Evolutionary conservation across 2,329 filamentous ascomycete species (phyloP).

Genomic region (Aspergillus oerlinghausenensis): DNA sequence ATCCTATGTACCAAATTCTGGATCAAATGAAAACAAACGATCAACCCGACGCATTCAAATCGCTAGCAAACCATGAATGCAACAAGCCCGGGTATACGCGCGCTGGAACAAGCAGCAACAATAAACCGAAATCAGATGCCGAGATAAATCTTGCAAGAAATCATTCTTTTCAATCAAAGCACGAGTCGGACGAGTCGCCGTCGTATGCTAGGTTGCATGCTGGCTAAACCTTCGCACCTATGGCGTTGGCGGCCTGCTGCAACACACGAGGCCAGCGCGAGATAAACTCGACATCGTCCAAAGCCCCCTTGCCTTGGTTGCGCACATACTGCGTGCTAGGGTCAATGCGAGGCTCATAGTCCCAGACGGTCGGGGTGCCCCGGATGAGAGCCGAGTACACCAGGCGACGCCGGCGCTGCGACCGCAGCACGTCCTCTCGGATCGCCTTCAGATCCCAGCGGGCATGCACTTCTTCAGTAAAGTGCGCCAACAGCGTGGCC

Average conservation of each 20-base stretch:
- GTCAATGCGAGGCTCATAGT: slow-evolving; percentile 64
- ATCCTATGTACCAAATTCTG: slow-evolving; percentile 5
- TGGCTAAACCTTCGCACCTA: slow-evolving; percentile 10
- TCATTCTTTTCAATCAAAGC: not conserved
- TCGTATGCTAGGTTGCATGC: not conserved
- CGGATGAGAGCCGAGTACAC: slow-evolving; percentile 75
- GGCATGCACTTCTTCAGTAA: slow-evolving; percentile 65
- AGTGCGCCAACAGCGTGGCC: slow-evolving; percentile 54
- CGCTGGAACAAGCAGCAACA: not conserved
- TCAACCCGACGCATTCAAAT: not conserved
- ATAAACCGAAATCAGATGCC: slow-evolving; percentile 5
- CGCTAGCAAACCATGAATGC: not conserved
- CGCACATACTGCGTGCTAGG: slow-evolving; percentile 68
- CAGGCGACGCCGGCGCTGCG: slow-evolving; percentile 72
- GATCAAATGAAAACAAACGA: not conserved
- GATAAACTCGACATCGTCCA: slow-evolving; percentile 40
- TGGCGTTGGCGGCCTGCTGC: slow-evolving; percentile 27
- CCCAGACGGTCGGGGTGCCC: slow-evolving; percentile 77
- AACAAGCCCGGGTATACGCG: slow-evolving; percentile 1
- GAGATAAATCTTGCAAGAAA: slow-evolving; percentile 6
- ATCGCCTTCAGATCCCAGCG: slow-evolving; percentile 82
- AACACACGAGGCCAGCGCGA: slow-evolving; percentile 39
- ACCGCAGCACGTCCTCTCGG: slow-evolving; percentile 66
- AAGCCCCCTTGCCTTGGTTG: slow-evolving; percentile 38
- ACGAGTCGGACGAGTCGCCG: not conserved